Conservation (phyloP, 2,329 filamentous ascomycete genomes). For the Aspergillus spinulosporus region DNA sequence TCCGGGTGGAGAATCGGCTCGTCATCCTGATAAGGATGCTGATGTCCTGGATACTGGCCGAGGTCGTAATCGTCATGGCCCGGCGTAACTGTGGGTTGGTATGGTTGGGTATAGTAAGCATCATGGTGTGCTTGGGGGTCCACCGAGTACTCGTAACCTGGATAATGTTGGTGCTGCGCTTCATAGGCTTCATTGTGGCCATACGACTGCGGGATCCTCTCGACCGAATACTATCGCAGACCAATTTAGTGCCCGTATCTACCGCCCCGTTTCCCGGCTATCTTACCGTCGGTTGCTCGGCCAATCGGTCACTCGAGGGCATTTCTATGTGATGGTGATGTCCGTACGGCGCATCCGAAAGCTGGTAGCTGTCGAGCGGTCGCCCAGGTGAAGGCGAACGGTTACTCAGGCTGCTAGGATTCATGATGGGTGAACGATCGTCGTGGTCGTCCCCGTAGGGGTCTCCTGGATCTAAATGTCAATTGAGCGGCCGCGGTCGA, state of each 20-base stretch:
- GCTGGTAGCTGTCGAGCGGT: constrained; percentile 74
- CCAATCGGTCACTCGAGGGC: constrained; percentile 71
- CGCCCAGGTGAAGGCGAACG: constrained; percentile 76
- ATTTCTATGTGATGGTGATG: constrained; percentile 65
- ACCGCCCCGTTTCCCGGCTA: background rate
- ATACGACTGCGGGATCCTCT: constrained; percentile 65
- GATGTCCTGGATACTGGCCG: constrained; percentile 53
- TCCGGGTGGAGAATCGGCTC: constrained; percentile 73
- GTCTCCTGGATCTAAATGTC: constrained; percentile 34
- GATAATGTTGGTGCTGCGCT: constrained; percentile 53
- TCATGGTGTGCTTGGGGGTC: constrained; percentile 86
- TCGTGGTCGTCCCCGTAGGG: constrained; percentile 41
- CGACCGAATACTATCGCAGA: constrained; percentile 63
- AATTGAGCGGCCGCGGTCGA: constrained; percentile 18
- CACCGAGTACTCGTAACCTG: constrained; percentile 68
- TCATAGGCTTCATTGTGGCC: constrained; percentile 64
- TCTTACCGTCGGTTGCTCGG: constrained; percentile 79
- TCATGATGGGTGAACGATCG: constrained; percentile 48
- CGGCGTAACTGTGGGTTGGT: constrained; percentile 63
- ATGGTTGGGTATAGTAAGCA: constrained; percentile 79
- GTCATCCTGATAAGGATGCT: constrained; percentile 66
- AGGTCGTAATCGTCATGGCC: constrained; percentile 57
- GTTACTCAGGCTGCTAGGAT: constrained; percentile 54
- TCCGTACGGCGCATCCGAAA: constrained; percentile 74
- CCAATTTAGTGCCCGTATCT: constrained; percentile 12